Percentiles rank a stretch among this genome's conserved stretches.
phyloP scores from a whole-genome alignment of 352 stramenopile species.

The Phytopythium litorale region DNA sequence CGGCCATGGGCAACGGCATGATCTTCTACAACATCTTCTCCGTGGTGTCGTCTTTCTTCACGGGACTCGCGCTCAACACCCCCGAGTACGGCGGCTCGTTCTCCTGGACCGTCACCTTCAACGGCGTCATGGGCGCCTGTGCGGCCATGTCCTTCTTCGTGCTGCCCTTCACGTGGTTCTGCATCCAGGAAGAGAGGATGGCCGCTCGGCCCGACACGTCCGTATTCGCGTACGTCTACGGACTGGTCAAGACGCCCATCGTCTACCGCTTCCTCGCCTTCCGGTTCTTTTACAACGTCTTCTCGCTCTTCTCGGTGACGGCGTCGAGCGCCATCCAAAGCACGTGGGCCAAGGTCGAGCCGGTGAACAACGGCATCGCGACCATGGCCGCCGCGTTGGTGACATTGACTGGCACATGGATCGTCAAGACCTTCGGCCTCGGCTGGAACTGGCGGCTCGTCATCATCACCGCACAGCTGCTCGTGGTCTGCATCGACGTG shows the following conservation, averaged over 20 bases:
- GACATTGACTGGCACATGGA: constrained; percentile 31
- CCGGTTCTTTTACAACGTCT: constrained; percentile 46
- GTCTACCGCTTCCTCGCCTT: constrained; percentile 55
- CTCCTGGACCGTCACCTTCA: constrained; percentile 49
- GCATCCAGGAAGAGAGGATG: constrained; percentile 36
- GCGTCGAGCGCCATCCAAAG: constrained; percentile 45
- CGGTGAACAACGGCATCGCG: constrained; percentile 53
- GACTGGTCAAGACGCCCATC: constrained; percentile 36
- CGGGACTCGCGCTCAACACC: constrained; percentile 43
- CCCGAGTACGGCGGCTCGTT: constrained; percentile 50
- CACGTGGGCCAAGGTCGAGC: constrained; percentile 57
- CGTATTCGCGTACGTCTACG: constrained; percentile 33
- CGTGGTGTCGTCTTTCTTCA: constrained; percentile 40
- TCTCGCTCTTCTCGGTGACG: constrained; percentile 46
- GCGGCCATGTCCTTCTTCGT: constrained; percentile 29
- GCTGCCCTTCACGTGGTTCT: constrained; percentile 26
- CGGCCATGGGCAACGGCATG: constrained; percentile 27
- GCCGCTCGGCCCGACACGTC: constrained; percentile 24
- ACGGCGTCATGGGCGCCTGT: constrained; percentile 43
- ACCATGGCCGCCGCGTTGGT: constrained; percentile 41
- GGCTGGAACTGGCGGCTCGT: constrained; percentile 47
- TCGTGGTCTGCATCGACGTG: constrained; percentile 40
- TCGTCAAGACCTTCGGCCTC: constrained; percentile 30
- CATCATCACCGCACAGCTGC: constrained; percentile 38
- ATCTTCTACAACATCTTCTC: constrained; percentile 34